Percentiles rank a stretch among this genome's conserved stretches.
These are phyloP conservation scores for Cryphonectria radicalis DNA, from an alignment of 2,329 filamentous ascomycete species.

Conservation along the genomic window DNA sequence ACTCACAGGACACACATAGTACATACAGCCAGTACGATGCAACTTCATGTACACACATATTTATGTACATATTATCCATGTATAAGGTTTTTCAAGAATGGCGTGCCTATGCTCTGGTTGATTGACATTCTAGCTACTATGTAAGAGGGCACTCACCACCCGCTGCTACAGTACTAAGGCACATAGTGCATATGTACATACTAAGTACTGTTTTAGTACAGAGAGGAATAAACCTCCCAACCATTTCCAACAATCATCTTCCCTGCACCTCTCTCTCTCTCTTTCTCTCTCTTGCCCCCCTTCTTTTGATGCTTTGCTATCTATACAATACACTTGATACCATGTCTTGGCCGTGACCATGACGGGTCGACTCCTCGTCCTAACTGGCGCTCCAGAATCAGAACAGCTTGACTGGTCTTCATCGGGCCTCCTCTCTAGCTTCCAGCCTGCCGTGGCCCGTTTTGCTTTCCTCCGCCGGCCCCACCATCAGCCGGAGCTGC, in stretches of 20 bases:
- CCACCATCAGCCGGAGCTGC: slow-evolving; percentile 25
- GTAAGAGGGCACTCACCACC: no score
- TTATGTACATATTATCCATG: no score
- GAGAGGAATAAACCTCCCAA: neutral
- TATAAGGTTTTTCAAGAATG: no score
- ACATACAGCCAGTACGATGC: no score
- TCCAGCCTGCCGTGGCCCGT: slow-evolving; percentile 45
- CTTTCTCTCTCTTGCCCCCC: neutral
- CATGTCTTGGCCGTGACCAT: slow-evolving; percentile 30
- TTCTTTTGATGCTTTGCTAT: neutral
- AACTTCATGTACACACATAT: no score
- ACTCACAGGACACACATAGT: neutral
- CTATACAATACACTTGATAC: neutral
- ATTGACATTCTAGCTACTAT: no score
- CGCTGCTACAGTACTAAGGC: no score
- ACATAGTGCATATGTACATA: neutral
- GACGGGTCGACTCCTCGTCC: slow-evolving; percentile 40
- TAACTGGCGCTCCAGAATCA: slow-evolving; percentile 62
- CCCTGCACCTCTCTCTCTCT: neutral
- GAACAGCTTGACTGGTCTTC: slow-evolving; percentile 59
- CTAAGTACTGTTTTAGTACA: neutral
- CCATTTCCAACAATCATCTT: neutral
- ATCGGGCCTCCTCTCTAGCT: slow-evolving; percentile 52
- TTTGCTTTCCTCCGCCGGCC: slow-evolving; percentile 40
- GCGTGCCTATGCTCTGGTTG: no score